A percentile compares a stretch with the other conserved stretches of the same genome.
phyloP scores from a whole-genome alignment of 2,329 filamentous ascomycete species.

The Plenodomus lindquistii region DNA sequence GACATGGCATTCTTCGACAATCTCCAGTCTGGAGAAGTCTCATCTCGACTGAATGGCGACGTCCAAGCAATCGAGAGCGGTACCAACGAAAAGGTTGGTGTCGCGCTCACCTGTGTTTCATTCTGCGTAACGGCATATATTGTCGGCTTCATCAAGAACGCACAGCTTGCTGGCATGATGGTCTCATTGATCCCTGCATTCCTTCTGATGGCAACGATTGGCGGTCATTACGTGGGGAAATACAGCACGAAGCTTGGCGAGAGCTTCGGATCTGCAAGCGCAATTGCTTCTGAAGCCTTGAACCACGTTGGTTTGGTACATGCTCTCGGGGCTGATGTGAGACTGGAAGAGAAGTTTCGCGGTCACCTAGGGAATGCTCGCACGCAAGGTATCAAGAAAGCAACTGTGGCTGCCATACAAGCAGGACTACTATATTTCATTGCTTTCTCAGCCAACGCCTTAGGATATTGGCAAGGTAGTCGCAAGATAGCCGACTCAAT shows the following conservation, averaged over 20 bases:
- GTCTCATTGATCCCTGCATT: slow-evolving; percentile 66
- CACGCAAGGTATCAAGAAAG: slow-evolving; percentile 61
- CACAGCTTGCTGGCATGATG: slow-evolving; percentile 65
- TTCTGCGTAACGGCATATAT: slow-evolving; percentile 71
- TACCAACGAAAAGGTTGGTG: slow-evolving; percentile 72
- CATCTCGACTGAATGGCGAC: slow-evolving; percentile 66
- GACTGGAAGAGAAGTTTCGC: slow-evolving; percentile 64
- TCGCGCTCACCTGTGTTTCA: slow-evolving; percentile 63
- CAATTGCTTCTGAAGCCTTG: slow-evolving; percentile 65
- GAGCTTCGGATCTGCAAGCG: slow-evolving; percentile 61
- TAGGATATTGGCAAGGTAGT: slow-evolving; percentile 71
- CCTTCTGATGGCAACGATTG: slow-evolving; percentile 61
- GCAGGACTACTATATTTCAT: slow-evolving; percentile 68
- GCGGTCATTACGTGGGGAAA: slow-evolving; percentile 59
- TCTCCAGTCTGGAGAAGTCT: slow-evolving; percentile 65
- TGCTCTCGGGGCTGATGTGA: slow-evolving; percentile 62
- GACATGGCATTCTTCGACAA: slow-evolving; percentile 68
- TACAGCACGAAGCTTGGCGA: slow-evolving; percentile 56
- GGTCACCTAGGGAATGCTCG: slow-evolving; percentile 56
- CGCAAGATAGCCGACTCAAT: slow-evolving; percentile 55
- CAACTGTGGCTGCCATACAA: slow-evolving; percentile 60
- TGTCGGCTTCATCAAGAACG: slow-evolving; percentile 68
- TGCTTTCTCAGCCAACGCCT: slow-evolving; percentile 67
- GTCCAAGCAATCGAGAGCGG: slow-evolving; percentile 69
- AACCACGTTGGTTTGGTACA: slow-evolving; percentile 65